A percentile compares a stretch with the other conserved stretches of the same genome.
Conservation (phyloP, 257 asterid genomes). For the Nicotiana noctiflora region DNA sequence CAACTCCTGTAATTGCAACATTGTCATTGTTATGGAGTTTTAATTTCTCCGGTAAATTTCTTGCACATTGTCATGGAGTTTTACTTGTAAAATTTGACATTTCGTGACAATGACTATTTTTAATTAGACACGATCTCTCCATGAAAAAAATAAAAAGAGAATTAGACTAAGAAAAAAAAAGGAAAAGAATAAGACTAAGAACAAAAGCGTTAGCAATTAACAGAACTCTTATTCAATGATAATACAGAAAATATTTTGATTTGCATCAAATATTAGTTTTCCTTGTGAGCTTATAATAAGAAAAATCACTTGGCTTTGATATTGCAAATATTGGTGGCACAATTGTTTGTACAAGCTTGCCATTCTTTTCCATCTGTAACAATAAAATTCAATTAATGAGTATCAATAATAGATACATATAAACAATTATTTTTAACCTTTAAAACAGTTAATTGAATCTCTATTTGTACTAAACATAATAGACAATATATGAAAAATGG, state of each 20-base stretch:
- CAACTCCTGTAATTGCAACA: too few species aligned
- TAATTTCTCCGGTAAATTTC: too few species aligned
- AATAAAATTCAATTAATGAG: not conserved
- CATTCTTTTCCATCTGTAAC: not conserved
- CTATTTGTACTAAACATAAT: not conserved
- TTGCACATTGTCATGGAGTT: too few species aligned
- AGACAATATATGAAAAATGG: not conserved
- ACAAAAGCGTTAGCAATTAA: not conserved
- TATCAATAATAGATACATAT: not conserved
- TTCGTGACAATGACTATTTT: too few species aligned
- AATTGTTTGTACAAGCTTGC: not conserved
- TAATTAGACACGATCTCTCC: not conserved
- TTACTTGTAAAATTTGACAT: too few species aligned
- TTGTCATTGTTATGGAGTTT: too few species aligned
- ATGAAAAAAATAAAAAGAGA: not conserved
- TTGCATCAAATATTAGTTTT: not conserved
- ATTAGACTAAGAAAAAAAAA: not conserved
- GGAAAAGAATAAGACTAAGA: not conserved
- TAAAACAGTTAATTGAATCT: not conserved
- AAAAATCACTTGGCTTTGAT: not conserved
- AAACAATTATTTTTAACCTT: not conserved
- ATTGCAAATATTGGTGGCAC: not conserved
- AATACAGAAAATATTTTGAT: not conserved
- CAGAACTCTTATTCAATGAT: not conserved
- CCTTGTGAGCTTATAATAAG: not conserved